These are phyloP conservation scores for Microascus cirrosus DNA, from an alignment of 2,329 filamentous ascomycete species.

Conservation along the genomic window DNA sequence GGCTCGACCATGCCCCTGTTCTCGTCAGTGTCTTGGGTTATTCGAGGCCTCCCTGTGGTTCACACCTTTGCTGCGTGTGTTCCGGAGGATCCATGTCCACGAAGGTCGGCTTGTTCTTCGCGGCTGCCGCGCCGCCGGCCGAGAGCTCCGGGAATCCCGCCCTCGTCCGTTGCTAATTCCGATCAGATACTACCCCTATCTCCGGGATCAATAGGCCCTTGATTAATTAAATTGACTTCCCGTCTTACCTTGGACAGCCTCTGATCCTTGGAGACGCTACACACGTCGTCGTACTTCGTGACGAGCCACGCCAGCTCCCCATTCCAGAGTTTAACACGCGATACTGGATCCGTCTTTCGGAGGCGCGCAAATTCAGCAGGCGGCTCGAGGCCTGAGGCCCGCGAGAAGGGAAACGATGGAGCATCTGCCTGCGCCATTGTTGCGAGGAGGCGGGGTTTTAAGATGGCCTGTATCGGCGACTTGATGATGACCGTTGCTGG, in stretches of 20 bases:
- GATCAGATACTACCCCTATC: background rate
- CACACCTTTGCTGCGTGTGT: constrained; percentile 31
- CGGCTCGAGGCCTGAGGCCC: constrained; percentile 16
- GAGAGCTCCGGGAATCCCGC: constrained; percentile 35
- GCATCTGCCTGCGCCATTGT: background rate
- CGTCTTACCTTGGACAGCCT: constrained; percentile 30
- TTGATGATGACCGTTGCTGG: background rate
- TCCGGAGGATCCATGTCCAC: constrained; percentile 38
- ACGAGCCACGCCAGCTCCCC: constrained; percentile 34
- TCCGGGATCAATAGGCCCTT: background rate
- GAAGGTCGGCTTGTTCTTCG: constrained; percentile 32
- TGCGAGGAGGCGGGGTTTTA: background rate
- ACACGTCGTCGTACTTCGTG: constrained; percentile 34
- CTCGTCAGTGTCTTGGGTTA: background rate
- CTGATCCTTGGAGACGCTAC: constrained; percentile 27
- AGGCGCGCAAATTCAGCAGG: constrained; percentile 31
- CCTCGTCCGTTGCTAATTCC: constrained; percentile 21
- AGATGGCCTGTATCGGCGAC: background rate
- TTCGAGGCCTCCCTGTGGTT: background rate
- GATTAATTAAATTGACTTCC: background rate
- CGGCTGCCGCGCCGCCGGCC: constrained; percentile 32
- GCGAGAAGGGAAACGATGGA: constrained; percentile 1
- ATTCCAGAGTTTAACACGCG: constrained; percentile 32
- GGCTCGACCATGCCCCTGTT: constrained; percentile 31
- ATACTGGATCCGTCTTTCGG: constrained; percentile 29